Percentiles rank a stretch among this genome's conserved stretches.
phyloP scores from a whole-genome alignment of 352 stramenopile species.

The Blastocystis sp. region DNA sequence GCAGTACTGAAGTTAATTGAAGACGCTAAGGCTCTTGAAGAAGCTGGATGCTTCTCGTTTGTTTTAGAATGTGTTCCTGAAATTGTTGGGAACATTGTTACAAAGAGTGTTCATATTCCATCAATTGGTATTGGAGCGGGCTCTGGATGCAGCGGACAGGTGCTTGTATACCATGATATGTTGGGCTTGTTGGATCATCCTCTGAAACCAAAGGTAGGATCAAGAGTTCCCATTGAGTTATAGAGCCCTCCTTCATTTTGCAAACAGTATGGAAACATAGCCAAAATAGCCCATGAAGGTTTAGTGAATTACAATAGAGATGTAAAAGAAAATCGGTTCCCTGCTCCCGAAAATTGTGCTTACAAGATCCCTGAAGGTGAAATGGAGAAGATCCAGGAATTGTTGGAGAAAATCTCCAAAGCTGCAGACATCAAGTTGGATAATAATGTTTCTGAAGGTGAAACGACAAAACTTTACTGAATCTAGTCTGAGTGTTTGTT shows the following conservation, averaged over 20 bases:
- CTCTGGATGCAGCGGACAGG: conserved; percentile 86
- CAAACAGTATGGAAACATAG: conserved; percentile 93
- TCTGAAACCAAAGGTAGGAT: conserved; percentile 70
- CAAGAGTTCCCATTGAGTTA: conserved; percentile 88
- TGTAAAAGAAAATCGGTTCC: conserved; percentile 89
- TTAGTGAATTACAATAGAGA: conserved; percentile 91
- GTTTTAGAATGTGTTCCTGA: conserved; percentile 81
- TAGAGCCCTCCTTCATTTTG: conserved; percentile 94
- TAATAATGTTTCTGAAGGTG: background rate
- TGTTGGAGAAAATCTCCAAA: conserved; percentile 74
- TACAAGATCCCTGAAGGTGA: conserved; percentile 88
- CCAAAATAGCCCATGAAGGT: conserved; percentile 85
- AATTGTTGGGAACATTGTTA: conserved; percentile 87
- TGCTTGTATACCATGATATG: conserved; percentile 95
- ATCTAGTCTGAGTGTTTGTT: background rate
- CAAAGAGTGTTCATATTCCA: conserved; percentile 89
- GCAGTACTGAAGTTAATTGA: conserved; percentile 85
- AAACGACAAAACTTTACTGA: conserved; percentile 63
- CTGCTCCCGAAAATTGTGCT: conserved; percentile 85
- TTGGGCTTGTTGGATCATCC: conserved; percentile 95
- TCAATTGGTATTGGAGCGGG: conserved; percentile 96
- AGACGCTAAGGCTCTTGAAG: conserved; percentile 86
- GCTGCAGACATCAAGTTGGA: conserved; percentile 1
- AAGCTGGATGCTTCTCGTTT: conserved; percentile 91
- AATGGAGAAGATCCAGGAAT: conserved; percentile 67